A percentile compares a stretch with the other conserved stretches of the same genome.
Conservation (phyloP, 257 asterid genomes). For the Verbena officinalis region DNA sequence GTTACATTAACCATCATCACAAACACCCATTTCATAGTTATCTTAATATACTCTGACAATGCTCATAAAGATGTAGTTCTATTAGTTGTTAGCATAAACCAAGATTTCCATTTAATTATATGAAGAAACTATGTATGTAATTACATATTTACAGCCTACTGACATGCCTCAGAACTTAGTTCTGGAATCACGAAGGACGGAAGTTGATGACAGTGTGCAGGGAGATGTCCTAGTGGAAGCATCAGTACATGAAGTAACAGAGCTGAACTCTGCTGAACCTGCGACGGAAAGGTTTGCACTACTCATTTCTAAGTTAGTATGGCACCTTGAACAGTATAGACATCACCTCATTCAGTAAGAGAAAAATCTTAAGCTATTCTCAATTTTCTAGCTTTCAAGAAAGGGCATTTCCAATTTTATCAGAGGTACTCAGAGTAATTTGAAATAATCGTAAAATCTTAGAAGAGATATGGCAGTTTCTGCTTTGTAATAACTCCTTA, state of each 20-base stretch:
- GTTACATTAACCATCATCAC: slow-evolving; percentile 2
- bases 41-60: not conserved
- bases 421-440: not conserved
- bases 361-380: slow-evolving; percentile 8
- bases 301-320: not conserved
- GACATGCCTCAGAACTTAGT: slow-evolving; percentile 30
- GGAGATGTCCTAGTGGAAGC: slow-evolving; percentile 40
- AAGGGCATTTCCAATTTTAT: not conserved
- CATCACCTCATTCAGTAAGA: slow-evolving; percentile 12
- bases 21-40: slow-evolving; percentile 10
- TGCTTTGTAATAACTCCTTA: slow-evolving; percentile 7
- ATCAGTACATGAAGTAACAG: slow-evolving; percentile 38
- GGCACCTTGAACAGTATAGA: not conserved
- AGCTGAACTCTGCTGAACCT: slow-evolving; percentile 33
- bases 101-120: not conserved
- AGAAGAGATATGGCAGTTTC: slow-evolving; percentile 4
- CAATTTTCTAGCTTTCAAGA: not conserved
- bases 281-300: slow-evolving; percentile 39
- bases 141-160: slow-evolving; percentile 32
- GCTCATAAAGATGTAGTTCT: not conserved
- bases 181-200: slow-evolving; percentile 39
- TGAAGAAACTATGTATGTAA: not conserved
- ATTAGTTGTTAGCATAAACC: too few species aligned
- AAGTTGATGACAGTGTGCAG: slow-evolving; percentile 26
- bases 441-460: not conserved